Conservation (phyloP, 2,329 filamentous ascomycete species). For the Ceratocystis smalleyi region DNA sequence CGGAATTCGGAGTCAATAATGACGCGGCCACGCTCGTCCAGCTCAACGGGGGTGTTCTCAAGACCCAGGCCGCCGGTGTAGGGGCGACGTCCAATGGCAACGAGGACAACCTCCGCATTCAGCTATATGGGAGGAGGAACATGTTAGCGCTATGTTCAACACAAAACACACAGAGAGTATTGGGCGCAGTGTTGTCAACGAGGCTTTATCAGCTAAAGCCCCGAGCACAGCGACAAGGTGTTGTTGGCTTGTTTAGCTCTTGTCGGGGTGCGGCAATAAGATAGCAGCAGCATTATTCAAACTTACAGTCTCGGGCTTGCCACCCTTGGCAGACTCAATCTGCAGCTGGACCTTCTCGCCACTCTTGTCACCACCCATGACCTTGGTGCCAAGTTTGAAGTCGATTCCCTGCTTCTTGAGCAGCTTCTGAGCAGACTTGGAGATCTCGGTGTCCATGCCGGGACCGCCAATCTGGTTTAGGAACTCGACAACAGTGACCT, state of each 20-base stretch:
- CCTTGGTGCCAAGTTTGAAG: conserved; percentile 97
- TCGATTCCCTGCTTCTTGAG: conserved; percentile 93
- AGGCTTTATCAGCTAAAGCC: no score
- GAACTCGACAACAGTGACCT: conserved; percentile 97
- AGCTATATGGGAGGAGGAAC: conserved; percentile 37
- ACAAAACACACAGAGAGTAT: no score
- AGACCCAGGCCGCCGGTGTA: conserved; percentile 85
- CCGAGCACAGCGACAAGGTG: not conserved
- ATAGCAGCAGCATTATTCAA: not conserved
- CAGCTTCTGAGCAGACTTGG: conserved; percentile 83
- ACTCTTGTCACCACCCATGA: conserved; percentile 65
- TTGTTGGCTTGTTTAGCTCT: not conserved
- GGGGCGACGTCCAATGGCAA: conserved; percentile 88
- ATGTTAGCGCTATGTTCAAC: conserved; percentile 37
- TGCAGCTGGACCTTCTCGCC: conserved; percentile 66
- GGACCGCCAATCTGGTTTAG: conserved; percentile 91
- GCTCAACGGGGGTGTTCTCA: conserved; percentile 83
- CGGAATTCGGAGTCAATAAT: conserved; percentile 98
- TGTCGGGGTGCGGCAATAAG: no score
- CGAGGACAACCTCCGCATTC: conserved; percentile 86
- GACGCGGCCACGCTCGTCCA: conserved; percentile 83
- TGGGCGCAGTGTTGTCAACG: no score
- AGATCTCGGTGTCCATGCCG: conserved; percentile 89
- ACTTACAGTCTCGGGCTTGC: conserved; percentile 78
- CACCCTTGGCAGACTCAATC: conserved; percentile 86